phyloP scores from a whole-genome alignment of 371 early-diverging fungal species.

The Mucor piriformis region DNA sequence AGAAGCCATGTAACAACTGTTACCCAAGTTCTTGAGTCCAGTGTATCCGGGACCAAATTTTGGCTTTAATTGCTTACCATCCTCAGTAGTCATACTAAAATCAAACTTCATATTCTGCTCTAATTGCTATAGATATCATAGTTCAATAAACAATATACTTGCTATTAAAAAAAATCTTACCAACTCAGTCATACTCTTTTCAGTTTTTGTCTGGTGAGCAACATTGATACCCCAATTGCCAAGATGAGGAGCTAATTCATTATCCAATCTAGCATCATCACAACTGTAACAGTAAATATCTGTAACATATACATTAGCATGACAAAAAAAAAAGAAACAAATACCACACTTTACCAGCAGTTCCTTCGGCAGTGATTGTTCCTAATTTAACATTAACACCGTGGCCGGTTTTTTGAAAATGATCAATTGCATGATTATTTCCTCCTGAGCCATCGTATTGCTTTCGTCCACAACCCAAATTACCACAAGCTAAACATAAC shows the following conservation, averaged over 20 bases:
- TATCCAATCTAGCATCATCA: conserved; percentile 84
- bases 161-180: too few relatives aligned
- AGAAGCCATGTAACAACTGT: conserved; percentile 97
- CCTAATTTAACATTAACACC: conserved; percentile 89
- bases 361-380: conserved; percentile 97
- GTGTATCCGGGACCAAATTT: conserved; percentile 91
- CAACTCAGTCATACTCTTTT: conserved; percentile 91
- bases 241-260: conserved; percentile 78
- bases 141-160: conserved; percentile 45
- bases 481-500: conserved; percentile 81
- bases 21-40: conserved; percentile 93
- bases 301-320: conserved; percentile 25
- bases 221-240: conserved; percentile 90
- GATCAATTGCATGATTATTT: conserved; percentile 96
- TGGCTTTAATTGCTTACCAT: conserved; percentile 85
- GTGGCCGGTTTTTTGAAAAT: conserved; percentile 87
- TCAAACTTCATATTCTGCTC: conserved; percentile 96
- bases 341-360: conserved; percentile 65
- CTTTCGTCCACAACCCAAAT: conserved; percentile 80
- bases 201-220: conserved; percentile 82
- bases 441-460: conserved; percentile 99
- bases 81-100: conserved; percentile 96
- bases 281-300: conserved; percentile 95
- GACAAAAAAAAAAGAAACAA: neutral
- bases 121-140: conserved; percentile 55